phyloP scores from a whole-genome alignment of 768 basidiomycete genomes.

The Suillus hirtellus region DNA sequence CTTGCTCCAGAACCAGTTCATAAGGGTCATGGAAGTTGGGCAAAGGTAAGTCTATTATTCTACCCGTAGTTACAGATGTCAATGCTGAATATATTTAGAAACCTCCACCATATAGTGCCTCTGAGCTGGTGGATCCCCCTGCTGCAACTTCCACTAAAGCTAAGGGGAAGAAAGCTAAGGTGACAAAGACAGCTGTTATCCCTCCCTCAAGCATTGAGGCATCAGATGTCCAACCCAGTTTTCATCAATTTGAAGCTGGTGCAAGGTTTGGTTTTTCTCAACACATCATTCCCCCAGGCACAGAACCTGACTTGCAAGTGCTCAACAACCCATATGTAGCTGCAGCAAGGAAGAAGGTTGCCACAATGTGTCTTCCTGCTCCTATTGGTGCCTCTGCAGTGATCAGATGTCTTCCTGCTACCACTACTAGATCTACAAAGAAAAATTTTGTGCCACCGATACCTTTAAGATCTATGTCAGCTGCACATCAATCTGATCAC shows the following conservation, averaged over 20 bases:
- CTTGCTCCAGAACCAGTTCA: neutral
- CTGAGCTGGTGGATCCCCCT: too few relatives aligned
- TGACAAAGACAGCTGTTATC: too few relatives aligned
- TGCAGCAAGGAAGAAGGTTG: neutral
- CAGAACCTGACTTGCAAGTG: conserved; percentile 1
- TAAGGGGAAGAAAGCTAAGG: too few relatives aligned
- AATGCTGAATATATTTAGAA: too few relatives aligned
- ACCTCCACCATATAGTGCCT: too few relatives aligned
- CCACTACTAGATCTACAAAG: too few relatives aligned
- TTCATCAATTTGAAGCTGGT: too few relatives aligned
- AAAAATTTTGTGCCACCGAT: neutral
- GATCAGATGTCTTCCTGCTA: neutral
- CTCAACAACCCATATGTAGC: neutral
- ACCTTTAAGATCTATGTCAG: neutral
- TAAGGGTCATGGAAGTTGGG: neutral
- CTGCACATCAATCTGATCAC: neutral
- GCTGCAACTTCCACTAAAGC: too few relatives aligned
- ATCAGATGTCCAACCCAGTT: too few relatives aligned
- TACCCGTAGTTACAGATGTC: too few relatives aligned
- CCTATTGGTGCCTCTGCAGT: neutral
- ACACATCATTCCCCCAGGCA: neutral
- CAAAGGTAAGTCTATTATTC: neutral
- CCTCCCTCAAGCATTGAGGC: too few relatives aligned
- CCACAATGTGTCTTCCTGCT: neutral
- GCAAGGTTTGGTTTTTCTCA: too few relatives aligned